These are phyloP conservation scores for Aspergillus texensis DNA, from an alignment of 2,329 filamentous ascomycete genomes.

Conservation along the genomic window DNA sequence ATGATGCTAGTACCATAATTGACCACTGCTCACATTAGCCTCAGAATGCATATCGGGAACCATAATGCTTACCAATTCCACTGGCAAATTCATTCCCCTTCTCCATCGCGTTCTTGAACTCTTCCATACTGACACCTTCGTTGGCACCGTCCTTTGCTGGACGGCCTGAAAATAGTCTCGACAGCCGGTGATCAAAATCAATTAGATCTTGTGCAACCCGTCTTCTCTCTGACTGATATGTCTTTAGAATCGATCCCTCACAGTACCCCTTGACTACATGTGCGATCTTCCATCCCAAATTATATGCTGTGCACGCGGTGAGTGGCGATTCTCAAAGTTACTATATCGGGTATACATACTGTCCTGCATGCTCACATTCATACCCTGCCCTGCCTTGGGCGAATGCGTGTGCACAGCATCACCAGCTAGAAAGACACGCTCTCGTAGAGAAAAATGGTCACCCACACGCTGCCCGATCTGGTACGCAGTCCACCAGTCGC, in stretches of 20 bases:
- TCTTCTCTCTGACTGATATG: slow-evolving; percentile 58
- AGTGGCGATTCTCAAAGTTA: not conserved
- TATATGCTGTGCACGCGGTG: slow-evolving; percentile 44
- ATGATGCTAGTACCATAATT: slow-evolving; percentile 61
- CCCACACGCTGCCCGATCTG: slow-evolving; percentile 69
- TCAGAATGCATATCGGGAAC: slow-evolving; percentile 9
- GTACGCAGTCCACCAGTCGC: slow-evolving; percentile 70
- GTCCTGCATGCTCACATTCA: slow-evolving; percentile 75
- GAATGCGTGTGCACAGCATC: slow-evolving; percentile 62
- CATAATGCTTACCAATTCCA: slow-evolving; percentile 46
- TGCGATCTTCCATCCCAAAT: slow-evolving; percentile 61
- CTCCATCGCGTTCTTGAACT: slow-evolving; percentile 63
- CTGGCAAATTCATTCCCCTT: slow-evolving; percentile 64
- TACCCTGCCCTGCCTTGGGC: slow-evolving; percentile 57
- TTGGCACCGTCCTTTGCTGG: slow-evolving; percentile 63
- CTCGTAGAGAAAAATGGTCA: slow-evolving; percentile 56
- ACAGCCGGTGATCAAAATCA: slow-evolving; percentile 62
- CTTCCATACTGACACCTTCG: slow-evolving; percentile 63
- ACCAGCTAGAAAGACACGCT: slow-evolving; percentile 69
- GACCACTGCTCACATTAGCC: slow-evolving; percentile 41
- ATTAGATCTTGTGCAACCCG: slow-evolving; percentile 68
- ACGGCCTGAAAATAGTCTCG: slow-evolving; percentile 58
- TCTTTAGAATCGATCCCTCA: slow-evolving; percentile 49
- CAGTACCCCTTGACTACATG: slow-evolving; percentile 50
- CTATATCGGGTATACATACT: slow-evolving; percentile 21